Percentiles rank a stretch among this genome's conserved stretches.
Evolutionary conservation across 2,329 filamentous ascomycete genomes (phyloP).

Genomic region (Exophiala oligosperma): DNA sequence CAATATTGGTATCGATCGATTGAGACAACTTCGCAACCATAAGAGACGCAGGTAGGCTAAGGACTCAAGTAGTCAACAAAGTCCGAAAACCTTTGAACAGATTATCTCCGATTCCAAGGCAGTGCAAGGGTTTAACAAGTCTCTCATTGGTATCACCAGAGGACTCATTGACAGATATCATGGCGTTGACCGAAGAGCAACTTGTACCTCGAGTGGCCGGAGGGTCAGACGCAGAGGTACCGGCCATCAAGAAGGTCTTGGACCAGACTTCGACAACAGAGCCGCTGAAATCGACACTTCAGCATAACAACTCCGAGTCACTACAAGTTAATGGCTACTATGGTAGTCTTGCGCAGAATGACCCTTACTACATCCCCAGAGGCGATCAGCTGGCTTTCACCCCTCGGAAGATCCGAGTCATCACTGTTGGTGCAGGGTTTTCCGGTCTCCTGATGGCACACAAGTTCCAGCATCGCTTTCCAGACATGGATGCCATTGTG

Average conservation of each 20-base stretch:
- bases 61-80: not conserved
- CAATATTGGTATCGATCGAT: not conserved
- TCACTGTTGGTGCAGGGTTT: not conserved
- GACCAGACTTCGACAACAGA: not conserved
- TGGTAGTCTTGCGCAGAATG: not conserved
- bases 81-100: not conserved
- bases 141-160: not conserved
- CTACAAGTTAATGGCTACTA: not conserved
- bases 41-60: not conserved
- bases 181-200: slow-evolving; percentile 5
- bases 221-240: slow-evolving; percentile 1
- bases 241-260: not conserved
- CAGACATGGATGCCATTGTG: not conserved
- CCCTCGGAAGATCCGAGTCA: slow-evolving; percentile 1
- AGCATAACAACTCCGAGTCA: not conserved
- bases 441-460: not conserved
- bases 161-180: not conserved
- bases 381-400: slow-evolving; percentile 29
- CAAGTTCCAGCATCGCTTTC: not conserved
- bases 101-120: not conserved
- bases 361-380: slow-evolving; percentile 12
- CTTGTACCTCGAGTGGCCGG: not conserved
- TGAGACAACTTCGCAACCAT: not conserved
- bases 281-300: not conserved
- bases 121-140: not conserved